Conservation (phyloP, 257 asterid genomes). For the Rubia yunnanensis region DNA sequence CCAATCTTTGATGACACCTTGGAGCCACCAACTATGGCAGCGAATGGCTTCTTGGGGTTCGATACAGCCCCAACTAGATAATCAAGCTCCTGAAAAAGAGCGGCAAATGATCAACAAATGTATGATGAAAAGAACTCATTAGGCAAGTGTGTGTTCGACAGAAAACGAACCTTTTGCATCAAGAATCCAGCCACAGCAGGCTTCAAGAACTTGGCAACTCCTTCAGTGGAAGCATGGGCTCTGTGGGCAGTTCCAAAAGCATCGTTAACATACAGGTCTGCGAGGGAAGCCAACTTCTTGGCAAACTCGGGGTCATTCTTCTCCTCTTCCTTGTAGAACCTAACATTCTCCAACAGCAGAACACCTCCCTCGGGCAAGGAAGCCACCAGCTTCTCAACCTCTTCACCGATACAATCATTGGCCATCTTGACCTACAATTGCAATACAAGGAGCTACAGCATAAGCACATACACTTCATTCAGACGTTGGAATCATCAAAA, state of each 20-base stretch:
- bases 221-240: conserved; percentile 55
- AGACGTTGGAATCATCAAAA: conserved; percentile 1
- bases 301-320: conserved; percentile 52
- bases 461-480: neutral
- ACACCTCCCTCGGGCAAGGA: conserved; percentile 69
- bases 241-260: conserved; percentile 85
- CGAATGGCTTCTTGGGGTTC: conserved; percentile 77
- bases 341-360: conserved; percentile 72
- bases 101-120: neutral
- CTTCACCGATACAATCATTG: conserved; percentile 70
- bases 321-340: conserved; percentile 50
- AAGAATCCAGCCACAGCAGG: conserved; percentile 51
- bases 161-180: conserved; percentile 37
- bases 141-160: neutral
- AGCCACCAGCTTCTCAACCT: conserved; percentile 63
- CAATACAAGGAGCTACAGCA: conserved; percentile 20
- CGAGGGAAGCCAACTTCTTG: conserved; percentile 46
- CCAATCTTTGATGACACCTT: conserved; percentile 73
- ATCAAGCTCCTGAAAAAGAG: conserved; percentile 62
- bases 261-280: conserved; percentile 57
- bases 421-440: conserved; percentile 65
- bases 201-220: conserved; percentile 41
- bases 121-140: neutral
- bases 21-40: conserved; percentile 84
- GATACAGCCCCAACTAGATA: conserved; percentile 72